phyloP scores from a whole-genome alignment of 345 rosid genomes.

The Capsella bursapastoris region DNA sequence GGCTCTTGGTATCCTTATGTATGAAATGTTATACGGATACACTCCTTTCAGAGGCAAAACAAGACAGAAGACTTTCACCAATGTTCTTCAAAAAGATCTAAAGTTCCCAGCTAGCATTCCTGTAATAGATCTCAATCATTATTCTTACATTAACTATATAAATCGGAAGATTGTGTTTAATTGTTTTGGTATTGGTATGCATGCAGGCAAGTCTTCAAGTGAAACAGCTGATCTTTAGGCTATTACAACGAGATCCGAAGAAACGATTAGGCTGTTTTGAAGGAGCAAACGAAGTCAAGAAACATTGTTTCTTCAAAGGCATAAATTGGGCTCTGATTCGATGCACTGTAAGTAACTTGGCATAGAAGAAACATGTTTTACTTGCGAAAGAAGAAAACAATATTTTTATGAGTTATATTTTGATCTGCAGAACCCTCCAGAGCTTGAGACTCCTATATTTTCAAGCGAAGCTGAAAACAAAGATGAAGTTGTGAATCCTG shows the following conservation, averaged over 20 bases:
- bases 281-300: constrained; percentile 86
- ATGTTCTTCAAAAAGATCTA: constrained; percentile 83
- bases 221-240: constrained; percentile 76
- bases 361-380: constrained; percentile 10
- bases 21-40: constrained; percentile 95
- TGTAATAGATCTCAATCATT: constrained; percentile 49
- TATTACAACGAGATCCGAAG: constrained; percentile 87
- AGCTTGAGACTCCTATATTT: constrained; percentile 68
- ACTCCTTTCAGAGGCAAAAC: constrained; percentile 98
- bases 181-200: constrained; percentile 30
- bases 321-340: constrained; percentile 91
- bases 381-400: constrained; percentile 11
- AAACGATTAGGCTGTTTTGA: constrained; percentile 75
- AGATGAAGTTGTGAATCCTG: constrained; percentile 61
- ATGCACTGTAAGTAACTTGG: constrained; percentile 78
- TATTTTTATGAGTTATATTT: constrained; percentile 1
- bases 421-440: constrained; percentile 69
- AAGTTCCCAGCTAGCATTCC: constrained; percentile 75
- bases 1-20: constrained; percentile 96
- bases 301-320: constrained; percentile 83
- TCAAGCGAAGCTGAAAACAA: constrained; percentile 51
- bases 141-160: not conserved
- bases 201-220: constrained; percentile 75
- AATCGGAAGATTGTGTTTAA: not conserved
- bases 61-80: constrained; percentile 90